Base-by-base conservation (phyloP, 108 stramenopile genomes). In the Thalassiosira profunda region DNA sequence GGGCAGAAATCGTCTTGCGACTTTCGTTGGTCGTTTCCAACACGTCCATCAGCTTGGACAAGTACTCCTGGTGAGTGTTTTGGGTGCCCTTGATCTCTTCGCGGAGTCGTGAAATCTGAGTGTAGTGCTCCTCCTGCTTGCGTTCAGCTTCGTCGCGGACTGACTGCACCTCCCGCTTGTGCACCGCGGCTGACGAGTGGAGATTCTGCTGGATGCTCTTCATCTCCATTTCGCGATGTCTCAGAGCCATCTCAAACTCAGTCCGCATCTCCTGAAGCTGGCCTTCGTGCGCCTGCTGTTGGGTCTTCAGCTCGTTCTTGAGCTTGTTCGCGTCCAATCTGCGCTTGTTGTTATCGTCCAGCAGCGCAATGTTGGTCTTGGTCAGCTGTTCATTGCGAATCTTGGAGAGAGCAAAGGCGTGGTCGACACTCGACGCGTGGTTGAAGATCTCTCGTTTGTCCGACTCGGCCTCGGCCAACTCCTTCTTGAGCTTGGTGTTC, bases 21-120 rank as follows among this genome's bases (percentile, higher is more conserved):
- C 57, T 70, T 28, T 49, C 61, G 20, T 86, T 85, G 15, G 85
- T 80, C 5, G 76, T 84, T 52, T 86, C 85, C 5, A 89, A 54
- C 14, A 89, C 83, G 62, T 72, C 78, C 76, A 89, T 82, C 9
- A 89, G 66, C 57, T 84, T 84, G 1, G 77, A 43, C n/a, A 89
- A 63, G 30, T 86, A 86, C 14, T 74, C 78, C 54, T 89, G 77
- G 45, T 88, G 87, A 6, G 72, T 65, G 34, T 84, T 64, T 36
- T 84, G 81, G 17, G 85, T 83, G 12, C 48, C 54, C 44, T 80
- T 74, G 14, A 86, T 68, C 73, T 86, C 84, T 15, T 86, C 81
- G 21, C 82, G 81, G 41, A 86, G 68, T n/a, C 76, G 81, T 4
- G 55, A 30, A 25, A 81, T 76, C 28, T 84, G 54, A 17, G 46